Evolutionary conservation across 768 basidiomycete genomes (phyloP), one percentile per base, ranked within the genome.

Genomic region (Russula brevipes): DNA sequence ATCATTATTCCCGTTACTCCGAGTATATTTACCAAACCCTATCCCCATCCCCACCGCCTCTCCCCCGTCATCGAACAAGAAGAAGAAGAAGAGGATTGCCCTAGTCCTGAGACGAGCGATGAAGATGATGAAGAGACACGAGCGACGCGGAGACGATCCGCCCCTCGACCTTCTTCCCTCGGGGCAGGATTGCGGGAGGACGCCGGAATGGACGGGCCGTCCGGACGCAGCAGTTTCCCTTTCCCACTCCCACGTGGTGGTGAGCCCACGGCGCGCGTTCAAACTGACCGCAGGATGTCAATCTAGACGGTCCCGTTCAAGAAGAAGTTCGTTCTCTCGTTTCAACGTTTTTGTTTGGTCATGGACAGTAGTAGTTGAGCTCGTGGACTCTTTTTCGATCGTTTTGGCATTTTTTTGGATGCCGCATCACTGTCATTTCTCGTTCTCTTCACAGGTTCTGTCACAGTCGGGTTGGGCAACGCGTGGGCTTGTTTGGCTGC

Each of bases 41-140:
- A 58, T 53, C 62, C 57, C 3, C 57, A 59, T 33, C 62, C 62
- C n/a, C 52, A 64, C 35, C 35, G 14, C 31, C 63, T 64, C 35
- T 50, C 52, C 47, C 17, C 63, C 2, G 59, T 63, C 41, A n/a
- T 47, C 12, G 63, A 64, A 33, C 46, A 59, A 16, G 30, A 42
- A 30, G 62, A 54, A 16, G 52, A 54, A 11, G 62, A 50, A 12
- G 62, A 44, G 2, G 55, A 44, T 38, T 19, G 16, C n/a, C 5
- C 33, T 10, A 16, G 24, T 17, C 36, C 36, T 16, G 14, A 54
- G 38, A 50, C 11, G 5, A 1, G 3, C 19, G 33, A 19, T 41
- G 52, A 47, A 35, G 44, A 53, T 11, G 44, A 52, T 10, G 50
- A 54, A 10, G 63, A 47, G 17, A 64, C 14, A 36, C 14, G 46